Conservation (phyloP, 2,329 filamentous ascomycete genomes). For the Colletotrichum tofieldiae region DNA sequence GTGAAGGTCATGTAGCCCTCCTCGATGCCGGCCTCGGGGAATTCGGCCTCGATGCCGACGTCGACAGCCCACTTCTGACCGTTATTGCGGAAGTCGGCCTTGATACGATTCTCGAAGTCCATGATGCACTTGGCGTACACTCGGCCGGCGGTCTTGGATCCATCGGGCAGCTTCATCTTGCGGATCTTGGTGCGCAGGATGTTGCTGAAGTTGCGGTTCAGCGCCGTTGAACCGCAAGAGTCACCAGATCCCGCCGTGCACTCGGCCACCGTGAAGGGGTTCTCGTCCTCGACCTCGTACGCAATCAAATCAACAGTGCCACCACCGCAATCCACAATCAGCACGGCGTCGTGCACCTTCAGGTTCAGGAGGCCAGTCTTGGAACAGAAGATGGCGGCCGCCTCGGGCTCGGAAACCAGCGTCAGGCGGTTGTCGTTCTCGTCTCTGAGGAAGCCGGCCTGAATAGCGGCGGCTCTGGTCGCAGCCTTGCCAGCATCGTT, state of each 20-base stretch:
- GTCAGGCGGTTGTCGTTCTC: conserved; percentile 98
- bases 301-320: conserved; percentile 99
- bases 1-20: conserved; percentile 99
- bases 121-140: conserved; percentile 99
- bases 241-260: conserved; percentile 98
- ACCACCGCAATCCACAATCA: conserved; percentile 98
- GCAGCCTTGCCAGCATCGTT: conserved; percentile 99
- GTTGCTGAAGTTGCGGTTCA: conserved; percentile 99
- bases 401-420: conserved; percentile 95
- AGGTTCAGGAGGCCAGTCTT: conserved; percentile 96
- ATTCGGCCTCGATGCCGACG: conserved; percentile 98
- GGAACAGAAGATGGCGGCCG: conserved; percentile 96
- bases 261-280: conserved; percentile 95
- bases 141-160: conserved; percentile 96
- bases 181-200: conserved; percentile 97
- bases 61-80: conserved; percentile 99
- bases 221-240: conserved; percentile 96
- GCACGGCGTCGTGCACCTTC: conserved; percentile 97
- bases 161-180: conserved; percentile 99
- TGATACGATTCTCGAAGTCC: conserved; percentile 99
- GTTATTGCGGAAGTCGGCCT: conserved; percentile 99
- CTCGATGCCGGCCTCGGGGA: conserved; percentile 97
- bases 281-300: conserved; percentile 98
- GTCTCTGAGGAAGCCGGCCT: conserved; percentile 95
- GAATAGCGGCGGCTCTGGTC: conserved; percentile 94